Evolutionary conservation across 345 rosid genomes (phyloP), one percentile per base, ranked within the genome.

Genomic region (Draba incana): DNA sequence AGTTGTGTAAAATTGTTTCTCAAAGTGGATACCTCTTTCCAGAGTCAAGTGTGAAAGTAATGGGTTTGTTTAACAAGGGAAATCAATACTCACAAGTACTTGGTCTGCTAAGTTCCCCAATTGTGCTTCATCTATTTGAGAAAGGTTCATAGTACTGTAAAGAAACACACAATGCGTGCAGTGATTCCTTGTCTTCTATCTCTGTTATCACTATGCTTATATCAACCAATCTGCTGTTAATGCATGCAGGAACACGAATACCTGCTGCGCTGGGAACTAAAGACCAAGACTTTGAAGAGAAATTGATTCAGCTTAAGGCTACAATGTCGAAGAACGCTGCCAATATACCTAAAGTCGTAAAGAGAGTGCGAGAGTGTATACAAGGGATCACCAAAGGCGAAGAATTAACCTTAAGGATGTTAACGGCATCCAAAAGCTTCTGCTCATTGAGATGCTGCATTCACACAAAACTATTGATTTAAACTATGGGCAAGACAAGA

Each of bases 351-450:
- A 55, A 55, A 39, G 73, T 83, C 64, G 51, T 83, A 48, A 83
- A 85, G 80, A 82, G 90, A 71, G 38, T 86, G 84, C 78, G 78
- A 52, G 88, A 84, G 15, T 88, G 87, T 66, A 62, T 85, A 15
- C 79, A 81, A 42, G 77, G 67, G 63, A 83, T 88, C 3, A 80
- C 83, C 69, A 78, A 79, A 82, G 57, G 57, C 72, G 62, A 43
- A 48, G 33, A 33, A 63, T 44, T 9, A 75, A 37, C 55, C 69
- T 20, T 20, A 20, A 20, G 20, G 20, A 20, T 20, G 20, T 20
- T 20, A 20, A 20, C 1, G 20, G 20, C 20, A 20, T 20, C 20
- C 20, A 20, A 20, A 20, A 20, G 20, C 20, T 20, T 20, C 20
- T 20, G 20, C 0, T 20, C 20, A 20, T 20, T 20, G 20, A 20